Conservation (phyloP, 345 rosid genomes). For the Heritiera littoralis region DNA sequence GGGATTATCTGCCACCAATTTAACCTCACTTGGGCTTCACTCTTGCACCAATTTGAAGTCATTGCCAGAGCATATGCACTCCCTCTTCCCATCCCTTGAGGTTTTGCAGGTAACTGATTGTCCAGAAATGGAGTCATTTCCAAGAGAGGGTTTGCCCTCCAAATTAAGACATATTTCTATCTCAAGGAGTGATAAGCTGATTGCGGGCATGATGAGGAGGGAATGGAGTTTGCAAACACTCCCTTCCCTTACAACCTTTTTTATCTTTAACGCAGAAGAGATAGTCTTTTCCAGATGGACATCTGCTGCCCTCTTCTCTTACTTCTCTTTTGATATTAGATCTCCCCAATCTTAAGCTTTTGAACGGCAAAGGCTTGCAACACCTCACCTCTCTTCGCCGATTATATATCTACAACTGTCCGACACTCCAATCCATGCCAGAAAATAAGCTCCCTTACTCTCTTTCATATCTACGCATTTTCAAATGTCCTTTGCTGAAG, state of each 20-base stretch:
- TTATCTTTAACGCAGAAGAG: not conserved
- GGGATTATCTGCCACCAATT: not conserved
- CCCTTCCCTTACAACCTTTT: not conserved
- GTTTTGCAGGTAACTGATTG: not conserved
- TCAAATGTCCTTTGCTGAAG: not conserved
- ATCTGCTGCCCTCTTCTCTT: not conserved
- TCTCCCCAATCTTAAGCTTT: not conserved
- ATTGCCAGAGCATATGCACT: not conserved
- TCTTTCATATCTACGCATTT: not conserved
- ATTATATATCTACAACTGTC: not conserved
- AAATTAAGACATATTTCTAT: not conserved
- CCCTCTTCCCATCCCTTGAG: not conserved
- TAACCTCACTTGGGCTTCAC: not conserved
- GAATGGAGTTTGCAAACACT: not conserved
- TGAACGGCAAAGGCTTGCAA: not conserved
- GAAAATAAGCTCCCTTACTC: not conserved
- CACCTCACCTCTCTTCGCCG: not conserved
- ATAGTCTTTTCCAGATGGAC: not conserved
- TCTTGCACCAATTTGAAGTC: not conserved
- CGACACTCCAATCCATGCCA: not conserved
- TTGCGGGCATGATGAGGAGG: not conserved
- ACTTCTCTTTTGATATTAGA: not conserved
- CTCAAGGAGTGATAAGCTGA: not conserved
- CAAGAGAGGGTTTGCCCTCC: not conserved
- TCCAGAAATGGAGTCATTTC: not conserved